These are phyloP conservation scores for Tillandsia leiboldiana DNA, from an alignment of 176 grass and related monocot genomes.

Conservation along the genomic window DNA sequence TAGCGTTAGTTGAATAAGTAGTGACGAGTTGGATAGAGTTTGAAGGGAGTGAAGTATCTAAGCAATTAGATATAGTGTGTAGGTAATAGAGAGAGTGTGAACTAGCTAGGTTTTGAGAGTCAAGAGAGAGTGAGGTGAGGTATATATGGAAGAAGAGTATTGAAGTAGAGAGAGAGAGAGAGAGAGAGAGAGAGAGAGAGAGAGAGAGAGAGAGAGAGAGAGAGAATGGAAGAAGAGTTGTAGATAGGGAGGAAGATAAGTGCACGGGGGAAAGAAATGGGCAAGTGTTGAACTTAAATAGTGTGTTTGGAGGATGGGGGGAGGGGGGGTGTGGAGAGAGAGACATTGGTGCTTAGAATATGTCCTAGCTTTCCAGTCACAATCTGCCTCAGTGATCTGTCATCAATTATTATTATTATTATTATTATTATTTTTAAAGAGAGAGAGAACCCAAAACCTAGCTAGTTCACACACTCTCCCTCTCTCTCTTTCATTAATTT, in stretches of 20 bases:
- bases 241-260: background rate
- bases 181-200: background rate
- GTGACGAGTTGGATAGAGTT: background rate
- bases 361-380: too few relatives aligned
- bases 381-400: background rate
- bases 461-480: too few relatives aligned
- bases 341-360: background rate
- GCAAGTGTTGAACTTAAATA: conserved; percentile 18
- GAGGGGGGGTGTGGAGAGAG: background rate
- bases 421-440: too few relatives aligned
- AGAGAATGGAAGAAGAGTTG: background rate
- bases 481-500: too few relatives aligned
- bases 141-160: background rate
- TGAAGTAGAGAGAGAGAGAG: background rate
- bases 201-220: background rate
- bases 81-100: background rate
- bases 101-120: background rate
- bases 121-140: background rate
- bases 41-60: background rate
- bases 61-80: background rate
- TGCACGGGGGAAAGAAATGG: conserved; percentile 12
- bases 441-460: too few relatives aligned
- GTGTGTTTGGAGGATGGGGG: background rate
- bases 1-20: background rate
- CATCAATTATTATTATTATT: too few relatives aligned